These are phyloP conservation scores for Tylopilus felleus DNA, from an alignment of 768 basidiomycete genomes.

Conservation along the genomic window DNA sequence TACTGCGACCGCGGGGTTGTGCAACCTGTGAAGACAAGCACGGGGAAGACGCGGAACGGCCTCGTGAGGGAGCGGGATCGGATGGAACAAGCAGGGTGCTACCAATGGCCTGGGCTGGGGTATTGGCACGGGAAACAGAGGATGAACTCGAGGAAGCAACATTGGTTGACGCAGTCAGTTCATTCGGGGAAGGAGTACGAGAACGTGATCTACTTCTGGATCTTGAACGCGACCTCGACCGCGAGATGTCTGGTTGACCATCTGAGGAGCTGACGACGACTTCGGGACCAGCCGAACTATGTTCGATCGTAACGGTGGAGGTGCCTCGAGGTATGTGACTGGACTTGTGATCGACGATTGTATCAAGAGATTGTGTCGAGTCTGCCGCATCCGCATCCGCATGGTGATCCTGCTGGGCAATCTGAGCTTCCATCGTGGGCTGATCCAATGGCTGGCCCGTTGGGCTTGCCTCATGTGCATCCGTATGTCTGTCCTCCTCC, in stretches of 20 bases:
- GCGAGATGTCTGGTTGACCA: constrained; percentile 31
- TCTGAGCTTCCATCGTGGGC: background rate
- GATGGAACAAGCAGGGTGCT: constrained; percentile 27
- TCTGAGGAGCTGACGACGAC: constrained; percentile 37
- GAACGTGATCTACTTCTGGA: constrained; percentile 40
- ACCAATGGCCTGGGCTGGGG: constrained; percentile 15
- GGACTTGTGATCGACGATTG: constrained; percentile 1
- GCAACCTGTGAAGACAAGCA: constrained; percentile 33
- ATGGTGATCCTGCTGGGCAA: constrained; percentile 5
- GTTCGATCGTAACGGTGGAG: constrained; percentile 11
- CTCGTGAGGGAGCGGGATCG: constrained; percentile 17
- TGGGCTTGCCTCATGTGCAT: constrained; percentile 16
- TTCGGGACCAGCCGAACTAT: constrained; percentile 21
- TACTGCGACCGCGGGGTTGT: constrained; percentile 49
- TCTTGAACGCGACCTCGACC: constrained; percentile 29
- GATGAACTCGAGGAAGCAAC: constrained; percentile 7
- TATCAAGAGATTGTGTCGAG: constrained; percentile 18
- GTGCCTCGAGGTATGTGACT: constrained; percentile 12
- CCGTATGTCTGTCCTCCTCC: constrained; percentile 19
- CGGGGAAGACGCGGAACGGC: constrained; percentile 34
- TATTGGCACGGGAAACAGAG: constrained; percentile 10
- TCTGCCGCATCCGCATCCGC: constrained; percentile 9
- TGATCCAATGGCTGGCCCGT: constrained; percentile 10
- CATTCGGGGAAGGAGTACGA: constrained; percentile 44
- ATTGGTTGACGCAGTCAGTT: constrained; percentile 13